phyloP scores from a whole-genome alignment of 2,329 filamentous ascomycete genomes.

The Penicillium sp. region DNA sequence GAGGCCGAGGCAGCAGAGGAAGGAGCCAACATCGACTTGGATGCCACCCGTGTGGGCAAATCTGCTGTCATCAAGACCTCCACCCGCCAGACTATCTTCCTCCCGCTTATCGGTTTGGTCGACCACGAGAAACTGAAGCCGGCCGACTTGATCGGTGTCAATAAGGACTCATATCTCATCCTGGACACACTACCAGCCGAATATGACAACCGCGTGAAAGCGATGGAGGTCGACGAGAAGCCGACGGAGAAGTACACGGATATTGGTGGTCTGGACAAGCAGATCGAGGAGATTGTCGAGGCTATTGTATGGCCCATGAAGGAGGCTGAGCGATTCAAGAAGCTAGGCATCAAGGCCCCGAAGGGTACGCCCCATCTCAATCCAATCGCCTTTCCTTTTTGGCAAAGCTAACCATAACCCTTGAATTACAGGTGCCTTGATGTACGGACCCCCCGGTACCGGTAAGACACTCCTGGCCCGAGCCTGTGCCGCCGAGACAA shows the following conservation, averaged over 20 bases:
- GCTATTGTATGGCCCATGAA: conserved; percentile 99
- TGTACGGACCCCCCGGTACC: conserved; percentile 73
- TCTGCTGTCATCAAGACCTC: conserved; percentile 99
- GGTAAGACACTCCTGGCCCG: conserved; percentile 68
- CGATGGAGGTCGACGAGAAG: conserved; percentile 99
- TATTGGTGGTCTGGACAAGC: conserved; percentile 95
- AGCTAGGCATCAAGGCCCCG: conserved; percentile 98
- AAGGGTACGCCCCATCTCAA: conserved; percentile 66
- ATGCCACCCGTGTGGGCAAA: conserved; percentile 94
- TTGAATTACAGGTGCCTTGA: conserved; percentile 71
- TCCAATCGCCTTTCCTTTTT: background rate
- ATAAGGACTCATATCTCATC: conserved; percentile 98
- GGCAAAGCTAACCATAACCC: conserved; percentile 10
- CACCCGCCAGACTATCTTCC: conserved; percentile 96
- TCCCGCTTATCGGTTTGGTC: conserved; percentile 93
- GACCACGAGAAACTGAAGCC: conserved; percentile 95
- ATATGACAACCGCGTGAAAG: conserved; percentile 98
- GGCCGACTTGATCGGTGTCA: conserved; percentile 94
- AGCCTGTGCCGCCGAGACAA: conserved; percentile 95
- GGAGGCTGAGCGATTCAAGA: conserved; percentile 98
- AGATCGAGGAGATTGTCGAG: conserved; percentile 98
- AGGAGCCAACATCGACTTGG: conserved; percentile 96
- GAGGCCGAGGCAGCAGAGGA: conserved; percentile 95
- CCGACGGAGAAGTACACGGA: conserved; percentile 98
- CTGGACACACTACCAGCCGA: conserved; percentile 95